phyloP scores from a whole-genome alignment of 2,329 filamentous ascomycete species.

The Aspergillus uvarum region DNA sequence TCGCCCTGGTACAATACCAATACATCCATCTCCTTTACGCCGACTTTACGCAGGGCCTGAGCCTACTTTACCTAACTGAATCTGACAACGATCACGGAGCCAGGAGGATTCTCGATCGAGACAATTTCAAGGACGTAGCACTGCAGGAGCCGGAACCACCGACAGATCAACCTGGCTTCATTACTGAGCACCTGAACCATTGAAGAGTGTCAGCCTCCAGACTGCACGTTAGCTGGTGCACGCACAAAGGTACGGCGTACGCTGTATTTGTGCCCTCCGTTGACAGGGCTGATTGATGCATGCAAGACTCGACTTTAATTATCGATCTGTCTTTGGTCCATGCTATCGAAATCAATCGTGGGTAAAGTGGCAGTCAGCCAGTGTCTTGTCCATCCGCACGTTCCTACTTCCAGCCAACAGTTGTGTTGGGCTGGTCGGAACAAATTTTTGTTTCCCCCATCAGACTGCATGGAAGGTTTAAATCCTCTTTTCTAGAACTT shows the following conservation, averaged over 20 bases:
- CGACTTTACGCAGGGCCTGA: not conserved
- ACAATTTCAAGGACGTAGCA: not conserved
- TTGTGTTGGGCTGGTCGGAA: slow-evolving; percentile 12
- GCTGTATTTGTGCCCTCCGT: not conserved
- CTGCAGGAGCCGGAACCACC: slow-evolving; percentile 2
- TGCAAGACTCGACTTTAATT: slow-evolving; percentile 7
- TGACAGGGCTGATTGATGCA: slow-evolving; percentile 4
- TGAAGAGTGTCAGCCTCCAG: too few relatives aligned
- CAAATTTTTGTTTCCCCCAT: slow-evolving; percentile 4
- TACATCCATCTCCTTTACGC: not conserved
- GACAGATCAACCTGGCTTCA: not conserved
- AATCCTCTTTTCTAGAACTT: slow-evolving; percentile 23
- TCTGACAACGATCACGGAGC: not conserved
- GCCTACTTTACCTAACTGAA: too few relatives aligned
- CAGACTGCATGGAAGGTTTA: slow-evolving; percentile 23
- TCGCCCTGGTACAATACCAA: slow-evolving; percentile 1
- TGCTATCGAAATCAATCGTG: slow-evolving; percentile 10
- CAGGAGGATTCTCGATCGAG: not conserved
- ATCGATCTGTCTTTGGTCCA: not conserved
- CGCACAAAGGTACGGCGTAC: not conserved
- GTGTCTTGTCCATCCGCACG: slow-evolving; percentile 17
- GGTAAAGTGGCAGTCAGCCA: slow-evolving; percentile 3
- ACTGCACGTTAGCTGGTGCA: not conserved
- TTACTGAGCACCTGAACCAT: too few relatives aligned
- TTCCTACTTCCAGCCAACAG: slow-evolving; percentile 6